These are phyloP conservation scores for Xylaria sp. DNA, from an alignment of 2,329 filamentous ascomycete species.

Conservation along the genomic window DNA sequence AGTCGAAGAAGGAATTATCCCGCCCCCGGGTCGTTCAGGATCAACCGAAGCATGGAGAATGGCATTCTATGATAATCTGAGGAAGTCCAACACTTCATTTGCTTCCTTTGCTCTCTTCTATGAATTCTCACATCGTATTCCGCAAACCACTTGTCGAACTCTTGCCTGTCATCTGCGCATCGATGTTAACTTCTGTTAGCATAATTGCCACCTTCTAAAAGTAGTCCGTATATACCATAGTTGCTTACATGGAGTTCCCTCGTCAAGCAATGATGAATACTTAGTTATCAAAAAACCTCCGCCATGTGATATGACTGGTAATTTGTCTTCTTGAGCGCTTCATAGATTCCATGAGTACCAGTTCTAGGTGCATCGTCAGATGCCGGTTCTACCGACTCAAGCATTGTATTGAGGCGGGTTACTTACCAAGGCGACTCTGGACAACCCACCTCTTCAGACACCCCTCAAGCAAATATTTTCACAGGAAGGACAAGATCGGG, in stretches of 20 bases:
- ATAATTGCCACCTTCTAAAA: neutral
- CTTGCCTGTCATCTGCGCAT: conserved; percentile 39
- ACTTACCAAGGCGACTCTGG: conserved; percentile 46
- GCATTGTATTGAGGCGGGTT: neutral
- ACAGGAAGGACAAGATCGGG: neutral
- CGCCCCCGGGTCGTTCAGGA: conserved; percentile 43
- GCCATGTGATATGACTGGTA: conserved; percentile 47
- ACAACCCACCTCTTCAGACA: conserved; percentile 42
- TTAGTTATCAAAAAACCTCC: conserved; percentile 39
- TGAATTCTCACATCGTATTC: conserved; percentile 43
- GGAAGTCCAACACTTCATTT: neutral
- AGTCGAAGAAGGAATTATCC: conserved; percentile 41
- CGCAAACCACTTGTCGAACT: conserved; percentile 50
- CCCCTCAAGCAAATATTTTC: neutral
- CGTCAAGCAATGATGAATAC: conserved; percentile 31
- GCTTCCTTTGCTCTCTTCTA: neutral
- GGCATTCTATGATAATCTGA: conserved; percentile 40
- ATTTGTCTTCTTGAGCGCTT: conserved; percentile 43
- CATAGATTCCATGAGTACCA: conserved; percentile 45
- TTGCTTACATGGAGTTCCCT: conserved; percentile 36
- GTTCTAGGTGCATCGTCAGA: conserved; percentile 35
- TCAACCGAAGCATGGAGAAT: conserved; percentile 41
- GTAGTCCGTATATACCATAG: neutral
- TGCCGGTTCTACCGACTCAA: conserved; percentile 2
- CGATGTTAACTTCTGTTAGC: neutral